A percentile compares a stretch with the other conserved stretches of the same genome.
These are phyloP conservation scores for Misopates orontium DNA, from an alignment of 257 asterid genomes.

Conservation along the genomic window DNA sequence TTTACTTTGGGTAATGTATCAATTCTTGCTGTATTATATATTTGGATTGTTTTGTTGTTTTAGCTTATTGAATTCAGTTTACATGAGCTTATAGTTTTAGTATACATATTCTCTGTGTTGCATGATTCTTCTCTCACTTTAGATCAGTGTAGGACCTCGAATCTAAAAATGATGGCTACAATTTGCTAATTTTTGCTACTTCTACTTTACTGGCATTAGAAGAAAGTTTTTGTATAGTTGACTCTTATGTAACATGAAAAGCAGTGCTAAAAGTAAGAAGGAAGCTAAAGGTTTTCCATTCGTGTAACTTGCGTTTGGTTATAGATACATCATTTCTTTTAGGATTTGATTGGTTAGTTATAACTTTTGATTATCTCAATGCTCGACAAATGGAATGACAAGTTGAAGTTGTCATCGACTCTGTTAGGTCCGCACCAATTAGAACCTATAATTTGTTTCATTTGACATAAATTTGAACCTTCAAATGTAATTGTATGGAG, in stretches of 20 bases:
- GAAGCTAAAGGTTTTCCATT: constrained; percentile 23
- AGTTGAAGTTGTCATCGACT: not conserved
- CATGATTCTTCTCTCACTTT: not conserved
- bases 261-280: constrained; percentile 7
- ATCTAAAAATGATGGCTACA: constrained; percentile 16
- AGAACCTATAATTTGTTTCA: not conserved
- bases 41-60: not conserved
- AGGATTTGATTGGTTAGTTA: not conserved
- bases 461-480: not conserved
- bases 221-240: constrained; percentile 20
- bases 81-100: not conserved
- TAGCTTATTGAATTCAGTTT: not conserved
- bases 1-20: not conserved
- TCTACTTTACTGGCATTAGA: constrained; percentile 27
- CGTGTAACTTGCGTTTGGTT: not conserved
- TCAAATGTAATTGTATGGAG: no score
- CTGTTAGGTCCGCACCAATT: not conserved
- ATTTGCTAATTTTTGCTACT: constrained; percentile 9
- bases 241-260: constrained; percentile 1
- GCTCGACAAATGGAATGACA: not conserved
- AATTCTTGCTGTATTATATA: not conserved
- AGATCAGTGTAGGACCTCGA: constrained; percentile 13
- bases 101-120: not conserved
- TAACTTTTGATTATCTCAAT: not conserved
- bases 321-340: not conserved